Conservation (phyloP, 805 yeast species). For the Yarrowia hollandica region DNA sequence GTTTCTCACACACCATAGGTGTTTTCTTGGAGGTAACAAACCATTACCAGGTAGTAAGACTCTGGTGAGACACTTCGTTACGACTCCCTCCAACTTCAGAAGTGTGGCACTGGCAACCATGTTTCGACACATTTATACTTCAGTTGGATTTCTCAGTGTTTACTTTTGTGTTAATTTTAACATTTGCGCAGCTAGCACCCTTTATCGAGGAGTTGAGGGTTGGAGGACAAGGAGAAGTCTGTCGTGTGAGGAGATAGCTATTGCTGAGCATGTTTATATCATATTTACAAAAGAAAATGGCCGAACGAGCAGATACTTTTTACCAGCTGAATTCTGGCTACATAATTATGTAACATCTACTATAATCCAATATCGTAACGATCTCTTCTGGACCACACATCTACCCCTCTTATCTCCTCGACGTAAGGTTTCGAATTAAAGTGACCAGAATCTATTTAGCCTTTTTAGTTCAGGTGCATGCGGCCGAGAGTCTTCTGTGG, state of each 20-base stretch:
- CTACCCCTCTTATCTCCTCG: slow-evolving; percentile 24
- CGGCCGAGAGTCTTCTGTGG: slow-evolving; percentile 29
- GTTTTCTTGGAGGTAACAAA: no score
- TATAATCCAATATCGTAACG: no score
- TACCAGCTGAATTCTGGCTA: no score
- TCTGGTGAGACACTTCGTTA: no score
- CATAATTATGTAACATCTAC: no score
- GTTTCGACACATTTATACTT: slow-evolving; percentile 9
- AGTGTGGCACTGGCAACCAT: slow-evolving; percentile 20
- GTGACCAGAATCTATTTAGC: background rate
- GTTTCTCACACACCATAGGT: no score
- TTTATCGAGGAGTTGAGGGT: slow-evolving; percentile 26
- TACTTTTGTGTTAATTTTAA: slow-evolving; percentile 2
- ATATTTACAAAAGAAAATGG: no score
- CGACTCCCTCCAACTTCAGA: background rate
- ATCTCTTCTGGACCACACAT: slow-evolving; percentile 5
- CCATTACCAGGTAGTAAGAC: no score
- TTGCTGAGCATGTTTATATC: background rate
- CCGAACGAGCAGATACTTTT: no score
- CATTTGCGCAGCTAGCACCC: slow-evolving; percentile 22
- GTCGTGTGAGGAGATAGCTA: slow-evolving; percentile 27
- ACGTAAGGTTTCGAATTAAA: slow-evolving; percentile 18
- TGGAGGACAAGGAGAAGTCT: slow-evolving; percentile 18
- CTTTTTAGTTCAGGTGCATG: slow-evolving; percentile 23
- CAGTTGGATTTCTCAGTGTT: slow-evolving; percentile 4